Conservation (phyloP, 1,284 basidiomycete species). For the Apiotrichum siamense region DNA sequence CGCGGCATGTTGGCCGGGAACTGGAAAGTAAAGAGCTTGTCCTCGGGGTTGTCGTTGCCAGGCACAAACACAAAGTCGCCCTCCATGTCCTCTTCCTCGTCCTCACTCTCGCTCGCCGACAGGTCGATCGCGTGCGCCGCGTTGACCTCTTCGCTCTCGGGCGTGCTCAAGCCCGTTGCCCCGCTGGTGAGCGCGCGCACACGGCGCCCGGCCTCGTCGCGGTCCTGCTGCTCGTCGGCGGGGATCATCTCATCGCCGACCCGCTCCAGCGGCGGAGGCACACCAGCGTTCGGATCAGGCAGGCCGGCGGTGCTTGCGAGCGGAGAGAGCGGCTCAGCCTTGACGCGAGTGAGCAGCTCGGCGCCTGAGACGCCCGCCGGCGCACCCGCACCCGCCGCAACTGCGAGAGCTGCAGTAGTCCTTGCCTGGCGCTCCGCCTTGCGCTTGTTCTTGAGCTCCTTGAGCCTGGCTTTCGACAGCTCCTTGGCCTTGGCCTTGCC, state of each 20-base stretch:
- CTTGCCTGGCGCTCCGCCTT: conserved; percentile 20
- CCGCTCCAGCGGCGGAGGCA: conserved; percentile 11
- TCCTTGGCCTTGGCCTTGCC: conserved; percentile 40
- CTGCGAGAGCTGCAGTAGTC: not conserved
- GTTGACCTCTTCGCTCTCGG: conserved; percentile 50
- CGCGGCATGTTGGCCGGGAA: conserved; percentile 83
- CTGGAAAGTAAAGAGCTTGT: conserved; percentile 80
- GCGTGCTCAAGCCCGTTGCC: conserved; percentile 11
- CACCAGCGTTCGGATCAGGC: conserved; percentile 5
- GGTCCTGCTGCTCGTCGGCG: conserved; percentile 36
- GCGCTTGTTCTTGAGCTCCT: conserved; percentile 16
- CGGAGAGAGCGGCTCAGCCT: conserved; percentile 37
- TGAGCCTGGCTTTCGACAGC: conserved; percentile 43
- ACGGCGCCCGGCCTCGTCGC: conserved; percentile 32
- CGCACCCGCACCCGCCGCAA: not conserved
- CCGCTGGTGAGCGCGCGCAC: conserved; percentile 40
- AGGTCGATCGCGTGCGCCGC: conserved; percentile 68
- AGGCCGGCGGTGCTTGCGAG: not conserved
- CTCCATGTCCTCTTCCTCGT: conserved; percentile 74
- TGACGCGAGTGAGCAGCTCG: conserved; percentile 21
- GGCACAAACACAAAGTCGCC: conserved; percentile 62
- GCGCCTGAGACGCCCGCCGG: not conserved
- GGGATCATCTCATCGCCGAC: conserved; percentile 37
- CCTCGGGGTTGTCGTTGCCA: conserved; percentile 52
- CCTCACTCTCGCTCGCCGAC: conserved; percentile 77